These are phyloP conservation scores for Carex parvula DNA, from an alignment of 176 grass and related monocot genomes.

Conservation along the genomic window DNA sequence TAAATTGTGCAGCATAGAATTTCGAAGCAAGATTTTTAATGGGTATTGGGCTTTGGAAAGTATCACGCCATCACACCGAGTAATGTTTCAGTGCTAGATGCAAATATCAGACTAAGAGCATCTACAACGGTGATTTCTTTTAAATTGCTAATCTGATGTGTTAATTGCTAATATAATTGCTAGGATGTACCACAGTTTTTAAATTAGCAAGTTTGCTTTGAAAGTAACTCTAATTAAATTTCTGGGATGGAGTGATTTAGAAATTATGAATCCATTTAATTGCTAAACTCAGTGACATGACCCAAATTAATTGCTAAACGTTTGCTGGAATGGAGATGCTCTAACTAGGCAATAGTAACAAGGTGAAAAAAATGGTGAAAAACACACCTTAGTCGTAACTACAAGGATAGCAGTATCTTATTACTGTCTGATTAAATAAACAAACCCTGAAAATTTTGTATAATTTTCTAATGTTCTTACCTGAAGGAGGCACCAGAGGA, in stretches of 20 bases:
- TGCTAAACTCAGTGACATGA: too few species aligned
- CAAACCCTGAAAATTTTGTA: neutral
- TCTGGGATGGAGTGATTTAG: too few species aligned
- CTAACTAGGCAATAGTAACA: neutral
- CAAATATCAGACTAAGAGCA: neutral
- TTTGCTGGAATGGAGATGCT: too few species aligned
- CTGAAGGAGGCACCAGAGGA: constrained; percentile 91
- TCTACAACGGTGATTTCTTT: too few species aligned
- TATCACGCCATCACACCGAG: neutral
- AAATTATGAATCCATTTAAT: too few species aligned
- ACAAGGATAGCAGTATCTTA: neutral
- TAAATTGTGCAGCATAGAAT: too few species aligned
- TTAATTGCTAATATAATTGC: too few species aligned
- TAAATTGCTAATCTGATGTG: too few species aligned
- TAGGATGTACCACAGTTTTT: too few species aligned
- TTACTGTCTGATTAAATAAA: neutral
- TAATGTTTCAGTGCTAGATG: neutral
- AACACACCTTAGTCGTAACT: neutral
- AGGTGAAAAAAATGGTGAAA: neutral
- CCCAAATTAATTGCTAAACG: too few species aligned
- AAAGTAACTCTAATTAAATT: too few species aligned
- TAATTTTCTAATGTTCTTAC: constrained; percentile 17
- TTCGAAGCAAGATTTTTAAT: neutral
- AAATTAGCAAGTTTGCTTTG: too few species aligned
- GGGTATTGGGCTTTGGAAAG: neutral